Conservation (phyloP, 164 flowering plant species). For the Aristolochia californica region DNA sequence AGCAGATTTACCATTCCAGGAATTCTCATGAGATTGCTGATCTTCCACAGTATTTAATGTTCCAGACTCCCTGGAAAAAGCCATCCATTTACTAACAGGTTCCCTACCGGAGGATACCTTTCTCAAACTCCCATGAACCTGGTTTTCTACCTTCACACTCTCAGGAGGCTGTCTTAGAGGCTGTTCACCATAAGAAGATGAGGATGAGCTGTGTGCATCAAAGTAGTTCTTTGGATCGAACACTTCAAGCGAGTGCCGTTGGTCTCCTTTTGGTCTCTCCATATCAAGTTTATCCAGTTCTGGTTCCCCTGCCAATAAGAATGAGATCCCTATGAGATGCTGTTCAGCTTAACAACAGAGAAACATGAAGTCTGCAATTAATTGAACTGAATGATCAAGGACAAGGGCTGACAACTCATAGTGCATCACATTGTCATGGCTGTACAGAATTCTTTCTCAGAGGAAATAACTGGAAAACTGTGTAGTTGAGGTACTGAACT, state of each 20-base stretch:
- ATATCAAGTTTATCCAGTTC: slow-evolving; percentile 10
- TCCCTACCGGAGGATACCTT: slow-evolving; percentile 14
- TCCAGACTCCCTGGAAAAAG: slow-evolving; percentile 12
- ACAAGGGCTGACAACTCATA: no score
- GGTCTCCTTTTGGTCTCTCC: slow-evolving; percentile 7
- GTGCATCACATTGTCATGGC: slow-evolving; percentile 5
- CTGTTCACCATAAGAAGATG: neutral
- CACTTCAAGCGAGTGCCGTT: slow-evolving; percentile 5
- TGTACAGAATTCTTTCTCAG: slow-evolving; percentile 7
- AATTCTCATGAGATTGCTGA: neutral
- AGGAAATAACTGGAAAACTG: neutral
- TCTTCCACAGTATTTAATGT: slow-evolving; percentile 2
- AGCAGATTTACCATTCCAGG: neutral
- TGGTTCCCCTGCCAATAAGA: no score
- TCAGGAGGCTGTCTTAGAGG: neutral
- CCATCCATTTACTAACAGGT: slow-evolving; percentile 25
- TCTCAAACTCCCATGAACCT: neutral
- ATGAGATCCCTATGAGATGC: no score
- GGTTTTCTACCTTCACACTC: slow-evolving; percentile 6
- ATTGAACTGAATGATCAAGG: no score
- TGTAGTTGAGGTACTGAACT: no score
- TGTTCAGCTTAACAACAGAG: no score
- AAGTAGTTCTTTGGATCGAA: slow-evolving; percentile 9
- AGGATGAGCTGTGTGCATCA: neutral
- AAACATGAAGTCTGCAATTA: no score